phyloP scores from a whole-genome alignment of 352 stramenopile species.

The Albugo laibachii region DNA sequence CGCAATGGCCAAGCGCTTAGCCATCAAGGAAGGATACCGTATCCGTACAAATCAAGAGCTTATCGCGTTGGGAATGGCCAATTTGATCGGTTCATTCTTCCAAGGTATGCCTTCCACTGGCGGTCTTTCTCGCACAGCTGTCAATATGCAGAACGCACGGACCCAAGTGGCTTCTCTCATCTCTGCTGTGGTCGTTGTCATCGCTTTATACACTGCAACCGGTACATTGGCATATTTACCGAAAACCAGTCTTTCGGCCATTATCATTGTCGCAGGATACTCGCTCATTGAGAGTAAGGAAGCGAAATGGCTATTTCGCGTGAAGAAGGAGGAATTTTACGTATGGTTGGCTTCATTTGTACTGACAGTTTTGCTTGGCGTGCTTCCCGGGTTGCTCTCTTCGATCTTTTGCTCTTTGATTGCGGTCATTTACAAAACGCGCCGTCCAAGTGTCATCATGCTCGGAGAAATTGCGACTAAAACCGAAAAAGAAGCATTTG shows the following conservation, averaged over 20 bases:
- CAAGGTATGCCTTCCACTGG: slow-evolving; percentile 69
- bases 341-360: slow-evolving; percentile 33
- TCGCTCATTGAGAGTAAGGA: slow-evolving; percentile 75
- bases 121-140: slow-evolving; percentile 75
- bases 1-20: slow-evolving; percentile 72
- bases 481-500: background rate
- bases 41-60: slow-evolving; percentile 70
- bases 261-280: slow-evolving; percentile 81
- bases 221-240: slow-evolving; percentile 65
- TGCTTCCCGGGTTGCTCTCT: slow-evolving; percentile 21
- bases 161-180: slow-evolving; percentile 72
- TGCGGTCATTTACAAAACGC: slow-evolving; percentile 37
- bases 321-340: slow-evolving; percentile 41
- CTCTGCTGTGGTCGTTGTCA: slow-evolving; percentile 55
- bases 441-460: slow-evolving; percentile 21
- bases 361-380: slow-evolving; percentile 24
- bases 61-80: slow-evolving; percentile 66
- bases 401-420: slow-evolving; percentile 37
- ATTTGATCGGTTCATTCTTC: slow-evolving; percentile 75
- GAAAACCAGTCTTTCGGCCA: slow-evolving; percentile 60
- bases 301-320: slow-evolving; percentile 57
- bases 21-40: slow-evolving; percentile 51
- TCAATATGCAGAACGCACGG: slow-evolving; percentile 77
- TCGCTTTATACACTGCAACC: slow-evolving; percentile 73
- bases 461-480: slow-evolving; percentile 18